phyloP scores from a whole-genome alignment of 2,329 filamentous ascomycete genomes.

The Pleomassaria siparia region DNA sequence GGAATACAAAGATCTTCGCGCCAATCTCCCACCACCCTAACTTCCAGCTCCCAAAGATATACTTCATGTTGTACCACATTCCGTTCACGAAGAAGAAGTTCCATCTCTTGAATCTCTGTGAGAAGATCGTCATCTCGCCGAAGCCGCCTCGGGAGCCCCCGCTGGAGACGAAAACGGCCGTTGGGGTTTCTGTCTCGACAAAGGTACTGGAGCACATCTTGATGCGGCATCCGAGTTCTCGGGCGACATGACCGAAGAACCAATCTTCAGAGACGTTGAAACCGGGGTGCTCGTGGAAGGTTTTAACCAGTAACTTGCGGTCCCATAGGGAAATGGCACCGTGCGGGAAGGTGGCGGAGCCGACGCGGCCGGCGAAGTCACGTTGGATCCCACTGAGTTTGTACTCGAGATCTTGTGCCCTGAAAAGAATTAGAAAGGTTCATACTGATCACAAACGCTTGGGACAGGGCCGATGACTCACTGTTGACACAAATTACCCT shows the following conservation, averaged over 20 bases:
- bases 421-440: too few relatives aligned
- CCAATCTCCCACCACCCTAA: conserved; percentile 54
- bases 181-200: conserved; percentile 54
- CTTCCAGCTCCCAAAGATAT: conserved; percentile 52
- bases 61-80: conserved; percentile 51
- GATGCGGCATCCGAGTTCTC: conserved; percentile 49
- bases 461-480: conserved; percentile 35
- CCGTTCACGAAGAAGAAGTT: conserved; percentile 57
- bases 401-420: conserved; percentile 56
- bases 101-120: conserved; percentile 54
- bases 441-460: conserved; percentile 17
- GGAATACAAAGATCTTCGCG: conserved; percentile 53
- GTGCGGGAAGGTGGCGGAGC: conserved; percentile 54
- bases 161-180: conserved; percentile 46
- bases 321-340: conserved; percentile 55
- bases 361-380: conserved; percentile 48
- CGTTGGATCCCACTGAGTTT: conserved; percentile 53
- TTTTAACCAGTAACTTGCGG: conserved; percentile 48
- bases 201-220: conserved; percentile 54
- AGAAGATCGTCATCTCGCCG: conserved; percentile 56
- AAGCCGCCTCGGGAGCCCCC: conserved; percentile 50
- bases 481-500: conserved; percentile 46
- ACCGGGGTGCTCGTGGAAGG: conserved; percentile 53
- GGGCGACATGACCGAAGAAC: conserved; percentile 55
- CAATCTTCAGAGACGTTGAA: conserved; percentile 56